phyloP scores from a whole-genome alignment of 257 asterid genomes.

The Solanum raphanifolium region DNA sequence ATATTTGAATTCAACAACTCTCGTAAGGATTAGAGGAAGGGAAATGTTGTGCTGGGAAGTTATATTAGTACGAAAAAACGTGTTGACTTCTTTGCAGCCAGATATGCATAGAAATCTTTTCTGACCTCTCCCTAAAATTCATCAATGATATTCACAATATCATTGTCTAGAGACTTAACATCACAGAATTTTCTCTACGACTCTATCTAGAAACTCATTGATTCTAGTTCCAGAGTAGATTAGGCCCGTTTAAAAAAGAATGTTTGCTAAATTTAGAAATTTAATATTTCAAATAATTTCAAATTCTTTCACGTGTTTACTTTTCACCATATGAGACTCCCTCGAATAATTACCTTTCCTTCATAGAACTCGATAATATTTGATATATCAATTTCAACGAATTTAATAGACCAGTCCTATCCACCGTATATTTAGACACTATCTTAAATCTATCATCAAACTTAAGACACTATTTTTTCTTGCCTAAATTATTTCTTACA shows the following conservation, averaged over 20 bases:
- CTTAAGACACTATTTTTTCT: not conserved
- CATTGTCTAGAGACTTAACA: not conserved
- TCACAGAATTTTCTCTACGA: too few relatives aligned
- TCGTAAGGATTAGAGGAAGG: too few relatives aligned
- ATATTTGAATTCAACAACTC: too few relatives aligned
- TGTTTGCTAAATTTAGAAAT: not conserved
- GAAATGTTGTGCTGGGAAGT: fast-evolving
- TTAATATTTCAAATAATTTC: too few relatives aligned
- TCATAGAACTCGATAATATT: too few relatives aligned
- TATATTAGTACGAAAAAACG: too few relatives aligned
- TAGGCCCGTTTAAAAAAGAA: too few relatives aligned
- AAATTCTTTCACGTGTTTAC: too few relatives aligned
- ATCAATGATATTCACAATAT: too few relatives aligned
- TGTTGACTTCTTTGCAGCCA: not conserved
- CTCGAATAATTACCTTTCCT: too few relatives aligned
- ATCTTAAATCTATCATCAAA: not conserved
- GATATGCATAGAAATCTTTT: not conserved
- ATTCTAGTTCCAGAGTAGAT: fast-evolving
- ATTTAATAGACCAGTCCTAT: too few relatives aligned
- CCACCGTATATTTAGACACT: not conserved
- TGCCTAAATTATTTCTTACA: not conserved
- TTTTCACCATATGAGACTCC: not conserved
- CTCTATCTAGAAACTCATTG: not conserved
- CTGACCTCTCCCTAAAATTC: fast-evolving
- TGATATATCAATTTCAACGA: too few relatives aligned